Conservation (phyloP, 1,284 basidiomycete genomes). For the Pseudozyma thailandica region DNA sequence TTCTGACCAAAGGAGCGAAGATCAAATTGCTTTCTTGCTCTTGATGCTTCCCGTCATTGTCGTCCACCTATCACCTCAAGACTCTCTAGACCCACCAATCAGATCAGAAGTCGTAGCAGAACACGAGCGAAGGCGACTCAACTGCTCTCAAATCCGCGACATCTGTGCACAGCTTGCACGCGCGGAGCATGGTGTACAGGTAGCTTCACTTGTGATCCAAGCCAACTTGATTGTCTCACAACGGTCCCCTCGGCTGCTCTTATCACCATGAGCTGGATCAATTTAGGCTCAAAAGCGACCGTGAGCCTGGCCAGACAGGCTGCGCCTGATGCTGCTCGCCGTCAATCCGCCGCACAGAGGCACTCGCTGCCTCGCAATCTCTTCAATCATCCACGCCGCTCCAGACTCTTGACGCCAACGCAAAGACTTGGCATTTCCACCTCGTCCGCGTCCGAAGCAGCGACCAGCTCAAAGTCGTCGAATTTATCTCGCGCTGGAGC, state of each 20-base stretch:
- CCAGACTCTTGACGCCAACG: slow-evolving; percentile 1
- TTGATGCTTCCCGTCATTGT: background rate
- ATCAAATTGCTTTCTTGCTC: slow-evolving; percentile 7
- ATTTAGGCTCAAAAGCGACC: slow-evolving; percentile 11
- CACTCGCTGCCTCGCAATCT: slow-evolving; percentile 32
- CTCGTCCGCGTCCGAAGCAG: slow-evolving; percentile 7
- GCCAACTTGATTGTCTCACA: no score
- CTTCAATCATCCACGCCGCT: slow-evolving; percentile 26
- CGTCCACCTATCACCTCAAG: background rate
- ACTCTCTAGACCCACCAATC: background rate
- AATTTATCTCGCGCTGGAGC: background rate
- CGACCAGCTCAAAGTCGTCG: slow-evolving; percentile 2
- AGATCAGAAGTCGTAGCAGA: no score
- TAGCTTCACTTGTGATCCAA: background rate
- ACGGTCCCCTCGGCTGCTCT: background rate
- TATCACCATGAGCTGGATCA: slow-evolving; percentile 21
- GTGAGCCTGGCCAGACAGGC: slow-evolving; percentile 14
- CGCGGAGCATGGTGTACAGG: background rate
- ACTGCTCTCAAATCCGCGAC: no score
- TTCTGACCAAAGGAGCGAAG: slow-evolving; percentile 11
- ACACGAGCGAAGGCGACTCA: no score
- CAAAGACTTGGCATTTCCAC: slow-evolving; percentile 24
- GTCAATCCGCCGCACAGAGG: slow-evolving; percentile 3
- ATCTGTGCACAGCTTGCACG: no score
- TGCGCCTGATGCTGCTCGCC: slow-evolving; percentile 5